Evolutionary conservation across 768 basidiomycete genomes (phyloP), one percentile per base, ranked within the genome.

Genomic region (Tephrocybe sp.): DNA sequence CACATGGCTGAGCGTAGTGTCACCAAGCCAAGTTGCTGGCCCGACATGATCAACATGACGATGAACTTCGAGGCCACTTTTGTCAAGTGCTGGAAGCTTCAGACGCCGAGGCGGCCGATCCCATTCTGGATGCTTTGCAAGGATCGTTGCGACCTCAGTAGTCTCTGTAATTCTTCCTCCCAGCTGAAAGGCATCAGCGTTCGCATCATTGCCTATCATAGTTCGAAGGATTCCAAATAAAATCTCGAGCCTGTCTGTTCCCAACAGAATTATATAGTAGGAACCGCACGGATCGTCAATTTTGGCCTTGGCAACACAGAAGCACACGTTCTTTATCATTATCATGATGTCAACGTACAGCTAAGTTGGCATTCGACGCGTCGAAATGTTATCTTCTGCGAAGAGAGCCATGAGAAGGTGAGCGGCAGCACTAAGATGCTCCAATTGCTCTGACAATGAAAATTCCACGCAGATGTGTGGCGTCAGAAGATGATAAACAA

Each of bases 221-320:
- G 70, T 72, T 0, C 68, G 49, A 20, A 71, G 55, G n/a, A 68
- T 63, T 0, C 71, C 70, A 55, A 72, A 74, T 0, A 69, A 44
- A 6, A 54, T 22, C 51, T 74, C 69, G 0, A 72, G 61, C 0
- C 65, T 56, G 52, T 75, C 68, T 0, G 71, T 74, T 13, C 73
- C 72, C 5, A 74, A 53, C 0, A 72, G 62, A 8, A 70, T 66
- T 5, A 74, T 30, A 40, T 53, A 72, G 48, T 74, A 72, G 42
- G 59, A 32, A 1, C 62, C 58, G 39, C 65, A 48, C 0, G 68
- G 66, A 50, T 65, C 46, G 39, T 72, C 60, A 9, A 66, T 52
- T 41, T 73, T 69, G 8, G 62, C 51, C 48, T 73, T 75, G 1
- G 66, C 71, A n/a, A 73, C 62, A 45, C 71, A 73, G 49, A 72